Base-by-base conservation (phyloP, 1,284 basidiomycete species). In the Mycosarcoma mackinlayi region DNA sequence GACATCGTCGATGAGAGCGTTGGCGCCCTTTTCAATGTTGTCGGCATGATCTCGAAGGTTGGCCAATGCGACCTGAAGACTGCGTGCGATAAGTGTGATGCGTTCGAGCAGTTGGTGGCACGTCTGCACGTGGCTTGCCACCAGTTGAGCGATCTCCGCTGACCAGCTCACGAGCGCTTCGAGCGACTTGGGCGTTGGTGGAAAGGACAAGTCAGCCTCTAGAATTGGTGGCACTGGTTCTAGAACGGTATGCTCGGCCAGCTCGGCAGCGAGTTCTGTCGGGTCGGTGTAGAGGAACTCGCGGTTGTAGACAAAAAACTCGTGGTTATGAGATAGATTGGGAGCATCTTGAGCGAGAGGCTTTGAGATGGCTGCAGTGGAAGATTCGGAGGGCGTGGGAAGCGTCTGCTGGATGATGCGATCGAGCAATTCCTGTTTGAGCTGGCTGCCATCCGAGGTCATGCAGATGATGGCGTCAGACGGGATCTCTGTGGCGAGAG, bases 401-500 rank as follows among this genome's bases (percentile, higher is more conserved):
- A 41, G 31, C 5, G 45, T 27, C 28, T 71, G 53, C 25, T 71
- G 53, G 18, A 66, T 40, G 39, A 78, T 70, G 30, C 54, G 59
- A 38, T 78, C 66, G 23, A 80, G 44, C 10, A 77, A 46, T 10
- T 74, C 73, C 23, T 77, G 72, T 10, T 59, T 77, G 21, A 82
- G 65, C 51, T 81, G 80, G 16, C 68, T 56, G 14, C 80, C 80
- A 11, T 75, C 68, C 3, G 71, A 54, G 45, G 79, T 77, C 70
- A 82, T 81, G 59, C 78, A 80, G 28, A 82, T 81, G 38, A 82
- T 66, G 23, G 75, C 57, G 27, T 81, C 80, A 24, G 66, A 65
- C 3, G 75, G 58, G 16, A 81, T 81, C 38, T 71, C 77, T 1
- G 80, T 81, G 5, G 77, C 77, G 6, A 81, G 65, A 3, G 80